phyloP scores from a whole-genome alignment of 306 rosid genomes.

The Cicer chorassanicum region DNA sequence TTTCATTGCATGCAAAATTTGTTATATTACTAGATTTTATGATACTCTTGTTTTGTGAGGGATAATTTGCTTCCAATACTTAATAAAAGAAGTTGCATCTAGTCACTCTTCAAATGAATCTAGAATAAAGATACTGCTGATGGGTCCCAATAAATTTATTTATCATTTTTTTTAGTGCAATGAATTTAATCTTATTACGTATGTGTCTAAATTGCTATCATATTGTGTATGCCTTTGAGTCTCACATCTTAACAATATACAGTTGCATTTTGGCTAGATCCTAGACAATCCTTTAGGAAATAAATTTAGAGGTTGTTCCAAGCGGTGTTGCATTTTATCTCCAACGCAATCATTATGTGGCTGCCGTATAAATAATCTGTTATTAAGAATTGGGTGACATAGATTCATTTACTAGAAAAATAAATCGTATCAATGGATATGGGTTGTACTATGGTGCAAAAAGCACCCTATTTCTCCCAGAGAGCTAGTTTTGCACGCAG shows the following conservation, averaged over 20 bases:
- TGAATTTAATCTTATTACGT: slow-evolving; percentile 4
- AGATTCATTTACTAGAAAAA: slow-evolving; percentile 3
- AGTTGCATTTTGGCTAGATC: slow-evolving; percentile 30
- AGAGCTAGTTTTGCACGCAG: slow-evolving; percentile 28
- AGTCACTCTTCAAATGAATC: slow-evolving; percentile 2
- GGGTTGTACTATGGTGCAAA: slow-evolving; percentile 20
- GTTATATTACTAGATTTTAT: neutral
- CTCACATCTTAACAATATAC: neutral
- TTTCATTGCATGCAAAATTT: neutral
- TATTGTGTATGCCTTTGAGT: slow-evolving; percentile 7
- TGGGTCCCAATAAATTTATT: neutral
- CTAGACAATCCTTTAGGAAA: slow-evolving; percentile 2
- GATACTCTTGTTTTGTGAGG: neutral
- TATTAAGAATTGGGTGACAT: slow-evolving; percentile 29
- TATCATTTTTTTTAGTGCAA: neutral
- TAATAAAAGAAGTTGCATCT: neutral
- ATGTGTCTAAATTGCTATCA: slow-evolving; percentile 28
- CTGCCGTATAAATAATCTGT: slow-evolving; percentile 1
- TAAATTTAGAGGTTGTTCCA: slow-evolving; percentile 31
- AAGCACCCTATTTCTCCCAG: neutral
- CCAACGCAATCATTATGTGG: slow-evolving; percentile 8
- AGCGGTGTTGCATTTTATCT: neutral
- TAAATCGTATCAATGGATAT: slow-evolving; percentile 22
- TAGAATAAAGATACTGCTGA: neutral
- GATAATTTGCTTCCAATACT: neutral